Evolutionary conservation across 345 rosid genomes (phyloP), one percentile per base, ranked within the genome.

Genomic region (Camelina neglecta): DNA sequence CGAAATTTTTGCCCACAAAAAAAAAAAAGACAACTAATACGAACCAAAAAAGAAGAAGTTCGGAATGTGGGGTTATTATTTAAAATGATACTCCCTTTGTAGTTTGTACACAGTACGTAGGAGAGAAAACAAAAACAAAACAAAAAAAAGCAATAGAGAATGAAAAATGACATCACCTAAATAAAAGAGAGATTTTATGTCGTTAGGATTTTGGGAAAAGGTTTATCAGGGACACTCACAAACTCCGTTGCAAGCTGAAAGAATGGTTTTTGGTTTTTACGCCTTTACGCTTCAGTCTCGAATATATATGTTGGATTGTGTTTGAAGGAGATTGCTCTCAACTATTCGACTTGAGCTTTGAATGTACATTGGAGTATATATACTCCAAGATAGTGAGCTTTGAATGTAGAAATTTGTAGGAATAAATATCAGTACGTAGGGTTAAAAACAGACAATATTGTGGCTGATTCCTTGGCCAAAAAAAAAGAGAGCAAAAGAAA

Each of bases 11-110:
- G 5, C 31, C 31, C 31, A 11, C 58, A 33, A 11, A 10, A 56
- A 74, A 10, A 56, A 74, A 45, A 49, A 49, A 66, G 42, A 35
- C 21, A 59, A 58, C 11, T 11, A 35, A 15, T 65, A 36, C 26
- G 18, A 6, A 33, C 31, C 49, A 38, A 33, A 11, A 10, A 65
- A 74, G 35, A 45, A 35, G 31, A 35, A 6, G 38, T 10, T 74
- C 6, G 1, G 47, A 55, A 12, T 41, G 62, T 72, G 51, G 61
- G 76, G 53, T 51, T 24, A 48, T 47, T 29, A 60, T 38, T 65
- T 65, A 36, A 61, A 73, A 39, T 50, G 42, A 61, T 72, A 38
- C 59, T 49, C 38, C 26, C 36, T 29, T 49, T 33, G 58, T 10
- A 10, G 39, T 47, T 29, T 59, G 31, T 29, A 29, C 31, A 29